Conservation (phyloP, 495 filamentous ascomycete species). For the Evansstolkia leycettana region DNA sequence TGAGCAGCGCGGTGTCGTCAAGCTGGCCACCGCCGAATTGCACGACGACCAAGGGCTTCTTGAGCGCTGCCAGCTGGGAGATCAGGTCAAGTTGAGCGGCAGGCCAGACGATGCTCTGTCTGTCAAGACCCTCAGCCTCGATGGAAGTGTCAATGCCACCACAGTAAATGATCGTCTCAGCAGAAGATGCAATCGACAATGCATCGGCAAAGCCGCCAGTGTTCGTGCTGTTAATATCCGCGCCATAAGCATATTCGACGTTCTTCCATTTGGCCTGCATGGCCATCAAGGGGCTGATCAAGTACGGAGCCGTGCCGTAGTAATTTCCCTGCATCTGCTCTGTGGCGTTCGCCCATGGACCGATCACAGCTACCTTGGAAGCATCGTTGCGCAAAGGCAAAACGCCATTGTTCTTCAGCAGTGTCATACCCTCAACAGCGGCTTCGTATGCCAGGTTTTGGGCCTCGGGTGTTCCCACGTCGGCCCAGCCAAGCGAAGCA, state of each 20-base stretch:
- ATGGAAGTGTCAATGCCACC: slow-evolving; percentile 38
- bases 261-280: slow-evolving; percentile 28
- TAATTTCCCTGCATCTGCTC: slow-evolving; percentile 48
- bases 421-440: slow-evolving; percentile 37
- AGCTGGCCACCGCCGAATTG: slow-evolving; percentile 41
- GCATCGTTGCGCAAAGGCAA: slow-evolving; percentile 30
- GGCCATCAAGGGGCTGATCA: slow-evolving; percentile 36
- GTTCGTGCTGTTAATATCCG: slow-evolving; percentile 21
- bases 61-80: slow-evolving; percentile 23
- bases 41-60: slow-evolving; percentile 38
- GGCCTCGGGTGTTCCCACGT: slow-evolving; percentile 33
- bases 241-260: slow-evolving; percentile 32
- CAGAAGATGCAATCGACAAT: slow-evolving; percentile 25
- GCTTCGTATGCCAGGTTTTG: slow-evolving; percentile 37
- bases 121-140: slow-evolving; percentile 37
- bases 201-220: slow-evolving; percentile 24
- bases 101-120: slow-evolving; percentile 37
- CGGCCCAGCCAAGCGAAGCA: slow-evolving; percentile 25
- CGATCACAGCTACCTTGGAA: slow-evolving; percentile 36
- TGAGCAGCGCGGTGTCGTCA: slow-evolving; percentile 34
- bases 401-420: slow-evolving; percentile 44
- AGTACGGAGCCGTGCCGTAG: slow-evolving; percentile 34
- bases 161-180: slow-evolving; percentile 39
- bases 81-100: slow-evolving; percentile 40
- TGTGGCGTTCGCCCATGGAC: slow-evolving; percentile 40